Evolutionary conservation across 306 rosid genomes (phyloP).

Genomic region (Vicia villosa): DNA sequence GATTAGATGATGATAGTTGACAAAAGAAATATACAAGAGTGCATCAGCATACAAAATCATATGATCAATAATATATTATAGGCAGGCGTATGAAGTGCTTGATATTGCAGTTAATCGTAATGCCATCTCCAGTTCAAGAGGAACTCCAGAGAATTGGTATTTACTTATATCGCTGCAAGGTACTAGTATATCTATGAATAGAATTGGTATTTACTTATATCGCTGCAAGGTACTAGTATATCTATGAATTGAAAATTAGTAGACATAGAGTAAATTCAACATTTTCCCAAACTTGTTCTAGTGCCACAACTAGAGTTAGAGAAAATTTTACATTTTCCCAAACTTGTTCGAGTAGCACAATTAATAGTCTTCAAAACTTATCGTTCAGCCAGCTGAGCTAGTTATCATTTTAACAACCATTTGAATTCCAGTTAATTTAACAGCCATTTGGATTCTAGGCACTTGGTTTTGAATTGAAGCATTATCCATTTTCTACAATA

Average conservation of each 20-base stretch:
- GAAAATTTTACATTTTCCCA: constrained; percentile 2
- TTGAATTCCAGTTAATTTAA: background rate
- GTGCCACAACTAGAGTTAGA: background rate
- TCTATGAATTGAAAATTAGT: background rate
- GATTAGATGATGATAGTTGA: background rate
- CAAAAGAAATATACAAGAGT: background rate
- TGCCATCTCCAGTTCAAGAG: background rate
- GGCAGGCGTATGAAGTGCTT: too few relatives aligned
- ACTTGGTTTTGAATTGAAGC: constrained; percentile 4
- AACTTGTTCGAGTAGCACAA: background rate
- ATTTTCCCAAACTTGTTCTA: background rate
- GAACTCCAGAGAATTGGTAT: background rate
- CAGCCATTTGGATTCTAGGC: constrained; percentile 10
- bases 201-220: background rate
- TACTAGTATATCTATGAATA: background rate
- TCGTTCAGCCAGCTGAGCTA: constrained; percentile 1
- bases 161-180: background rate
- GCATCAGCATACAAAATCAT: constrained; percentile 4
- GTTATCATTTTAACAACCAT: background rate
- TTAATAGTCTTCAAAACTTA: background rate
- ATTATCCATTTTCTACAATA: constrained; percentile 20
- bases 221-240: background rate
- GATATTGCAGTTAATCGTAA: too few relatives aligned
- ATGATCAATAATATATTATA: background rate
- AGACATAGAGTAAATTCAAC: background rate